A percentile compares a stretch with the other conserved stretches of the same genome.
phyloP scores from a whole-genome alignment of 225 moss, liverwort and hornwort genomes.

The Climacium dendroides region DNA sequence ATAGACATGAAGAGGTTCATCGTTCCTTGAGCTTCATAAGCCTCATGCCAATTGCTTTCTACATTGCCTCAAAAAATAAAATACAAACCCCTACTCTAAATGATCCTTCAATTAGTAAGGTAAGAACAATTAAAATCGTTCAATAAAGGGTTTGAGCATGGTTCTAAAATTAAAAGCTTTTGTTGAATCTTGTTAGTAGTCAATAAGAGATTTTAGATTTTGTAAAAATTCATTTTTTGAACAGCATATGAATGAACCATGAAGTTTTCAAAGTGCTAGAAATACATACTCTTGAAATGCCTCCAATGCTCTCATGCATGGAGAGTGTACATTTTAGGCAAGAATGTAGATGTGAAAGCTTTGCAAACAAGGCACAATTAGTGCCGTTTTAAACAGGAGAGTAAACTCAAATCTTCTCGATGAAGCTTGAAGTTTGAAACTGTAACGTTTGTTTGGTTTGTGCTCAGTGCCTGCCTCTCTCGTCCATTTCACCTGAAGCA shows the following conservation, averaged over 20 bases:
- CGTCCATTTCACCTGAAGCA: not conserved
- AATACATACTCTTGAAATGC: not conserved
- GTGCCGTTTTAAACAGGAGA: too few relatives aligned
- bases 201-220: not conserved
- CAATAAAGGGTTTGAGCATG: too few relatives aligned
- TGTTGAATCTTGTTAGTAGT: not conserved
- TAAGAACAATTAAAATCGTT: too few relatives aligned
- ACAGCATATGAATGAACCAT: not conserved
- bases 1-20: too few relatives aligned
- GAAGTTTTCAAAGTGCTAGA: not conserved
- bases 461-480: not conserved
- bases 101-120: too few relatives aligned
- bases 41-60: too few relatives aligned
- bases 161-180: not conserved
- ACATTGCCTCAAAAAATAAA: too few relatives aligned
- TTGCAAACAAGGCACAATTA: not conserved
- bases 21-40: too few relatives aligned
- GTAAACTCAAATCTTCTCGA: too few relatives aligned
- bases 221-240: not conserved
- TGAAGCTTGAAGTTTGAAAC: not conserved
- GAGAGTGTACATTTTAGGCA: not conserved
- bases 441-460: not conserved
- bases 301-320: not conserved
- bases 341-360: not conserved
- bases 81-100: too few relatives aligned